phyloP scores from a whole-genome alignment of 1,284 basidiomycete genomes.

The Amylostereum areolatum region DNA sequence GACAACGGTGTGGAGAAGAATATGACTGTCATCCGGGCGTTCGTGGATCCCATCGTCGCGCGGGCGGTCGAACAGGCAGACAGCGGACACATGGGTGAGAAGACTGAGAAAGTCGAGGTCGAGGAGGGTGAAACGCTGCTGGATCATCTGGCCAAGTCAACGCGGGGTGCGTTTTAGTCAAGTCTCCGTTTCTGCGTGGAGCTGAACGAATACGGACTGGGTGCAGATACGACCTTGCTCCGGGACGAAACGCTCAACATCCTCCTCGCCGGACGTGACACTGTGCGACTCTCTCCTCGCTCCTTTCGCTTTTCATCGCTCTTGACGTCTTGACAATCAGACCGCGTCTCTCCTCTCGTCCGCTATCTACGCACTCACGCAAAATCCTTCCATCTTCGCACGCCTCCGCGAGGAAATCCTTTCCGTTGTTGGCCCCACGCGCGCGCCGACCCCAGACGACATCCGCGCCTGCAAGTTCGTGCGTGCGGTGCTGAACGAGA shows the following conservation, averaged over 20 bases:
- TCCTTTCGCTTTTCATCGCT: too few species aligned
- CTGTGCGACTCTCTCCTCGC: conserved; percentile 18
- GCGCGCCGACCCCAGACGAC: conserved; percentile 33
- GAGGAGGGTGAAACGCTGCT: conserved; percentile 28
- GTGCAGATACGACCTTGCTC: conserved; percentile 16
- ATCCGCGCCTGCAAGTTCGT: conserved; percentile 32
- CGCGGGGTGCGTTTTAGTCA: conserved; percentile 16
- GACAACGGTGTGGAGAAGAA: conserved; percentile 26
- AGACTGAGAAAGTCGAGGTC: conserved; percentile 11
- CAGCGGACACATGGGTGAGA: conserved; percentile 12
- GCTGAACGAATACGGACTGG: background rate
- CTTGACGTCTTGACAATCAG: conserved; percentile 8
- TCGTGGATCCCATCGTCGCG: conserved; percentile 38
- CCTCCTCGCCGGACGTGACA: conserved; percentile 34
- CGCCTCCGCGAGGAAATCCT: conserved; percentile 38
- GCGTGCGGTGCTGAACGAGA: conserved; percentile 27
- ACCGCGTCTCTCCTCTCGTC: conserved; percentile 33
- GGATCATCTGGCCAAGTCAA: conserved; percentile 31
- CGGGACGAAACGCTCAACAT: conserved; percentile 36
- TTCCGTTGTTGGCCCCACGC: conserved; percentile 24
- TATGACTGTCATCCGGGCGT: conserved; percentile 34
- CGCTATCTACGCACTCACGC: conserved; percentile 34
- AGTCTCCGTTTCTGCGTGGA: background rate
- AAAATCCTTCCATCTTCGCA: conserved; percentile 28
- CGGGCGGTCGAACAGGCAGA: conserved; percentile 28